A percentile compares a stretch with the other conserved stretches of the same genome.
Evolutionary conservation across 177 flowering plant genomes (phyloP).

Genomic region (Vitis hybrid): DNA sequence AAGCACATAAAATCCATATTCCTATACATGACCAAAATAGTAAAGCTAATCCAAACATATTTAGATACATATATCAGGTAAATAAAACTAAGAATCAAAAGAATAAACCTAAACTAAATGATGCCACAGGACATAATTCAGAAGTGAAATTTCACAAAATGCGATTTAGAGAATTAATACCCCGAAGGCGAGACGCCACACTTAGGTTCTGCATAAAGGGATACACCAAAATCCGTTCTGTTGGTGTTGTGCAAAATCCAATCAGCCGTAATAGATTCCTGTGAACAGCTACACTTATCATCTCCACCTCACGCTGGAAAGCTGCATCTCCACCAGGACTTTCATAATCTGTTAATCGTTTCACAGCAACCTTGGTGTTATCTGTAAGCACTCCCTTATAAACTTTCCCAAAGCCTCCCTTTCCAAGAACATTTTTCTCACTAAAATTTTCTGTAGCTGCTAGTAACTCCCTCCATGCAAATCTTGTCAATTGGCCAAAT

Average conservation of each 20-base stretch:
- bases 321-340: constrained; percentile 98
- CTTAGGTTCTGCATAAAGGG: constrained; percentile 96
- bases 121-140: neutral
- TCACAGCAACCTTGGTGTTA: constrained; percentile 88
- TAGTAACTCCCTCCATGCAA: constrained; percentile 91
- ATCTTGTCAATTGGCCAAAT: constrained; percentile 91
- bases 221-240: constrained; percentile 91
- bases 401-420: constrained; percentile 98
- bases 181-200: constrained; percentile 86
- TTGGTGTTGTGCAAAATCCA: constrained; percentile 94
- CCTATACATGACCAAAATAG: neutral
- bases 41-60: neutral
- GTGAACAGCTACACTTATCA: constrained; percentile 98
- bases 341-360: constrained; percentile 85
- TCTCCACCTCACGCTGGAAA: constrained; percentile 95
- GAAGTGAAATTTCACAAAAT: neutral
- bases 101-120: neutral
- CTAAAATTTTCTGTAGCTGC: constrained; percentile 88
- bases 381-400: constrained; percentile 91
- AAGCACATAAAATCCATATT: neutral
- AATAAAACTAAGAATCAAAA: neutral
- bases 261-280: constrained; percentile 77
- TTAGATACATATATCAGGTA: neutral
- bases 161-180: constrained; percentile 28
- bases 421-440: constrained; percentile 93